phyloP scores from a whole-genome alignment of 2,329 filamentous ascomycete genomes.

The Cladophialophora psammophila region DNA sequence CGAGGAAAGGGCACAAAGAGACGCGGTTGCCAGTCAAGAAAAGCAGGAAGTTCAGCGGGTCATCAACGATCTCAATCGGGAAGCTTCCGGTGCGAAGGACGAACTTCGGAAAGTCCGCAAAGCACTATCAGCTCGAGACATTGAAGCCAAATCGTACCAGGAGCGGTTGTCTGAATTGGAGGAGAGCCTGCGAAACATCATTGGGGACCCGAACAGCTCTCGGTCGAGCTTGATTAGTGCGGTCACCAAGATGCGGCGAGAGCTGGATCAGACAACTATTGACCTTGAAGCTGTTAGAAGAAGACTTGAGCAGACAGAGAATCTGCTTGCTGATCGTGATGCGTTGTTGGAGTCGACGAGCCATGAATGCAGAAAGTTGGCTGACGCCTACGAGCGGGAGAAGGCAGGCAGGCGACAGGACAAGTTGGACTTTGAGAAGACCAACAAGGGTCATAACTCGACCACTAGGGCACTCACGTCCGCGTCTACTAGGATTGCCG shows the following conservation, averaged over 20 bases:
- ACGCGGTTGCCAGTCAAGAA: constrained; percentile 84
- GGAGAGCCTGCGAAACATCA: constrained; percentile 81
- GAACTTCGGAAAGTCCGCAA: constrained; percentile 83
- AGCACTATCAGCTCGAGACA: constrained; percentile 80
- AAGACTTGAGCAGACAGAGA: constrained; percentile 86
- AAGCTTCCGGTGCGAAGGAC: constrained; percentile 82
- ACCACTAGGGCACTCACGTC: constrained; percentile 84
- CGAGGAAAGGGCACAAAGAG: constrained; percentile 83
- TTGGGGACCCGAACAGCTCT: constrained; percentile 87
- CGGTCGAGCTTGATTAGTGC: constrained; percentile 84
- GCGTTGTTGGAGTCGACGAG: constrained; percentile 85
- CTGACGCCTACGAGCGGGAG: constrained; percentile 90
- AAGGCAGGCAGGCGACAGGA: constrained; percentile 83
- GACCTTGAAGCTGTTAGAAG: constrained; percentile 81
- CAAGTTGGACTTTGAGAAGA: constrained; percentile 84
- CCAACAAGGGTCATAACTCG: constrained; percentile 85
- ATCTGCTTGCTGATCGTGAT: constrained; percentile 87
- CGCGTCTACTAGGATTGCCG: constrained; percentile 82
- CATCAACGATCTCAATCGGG: constrained; percentile 88
- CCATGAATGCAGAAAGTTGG: constrained; percentile 82
- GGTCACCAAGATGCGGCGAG: constrained; percentile 84
- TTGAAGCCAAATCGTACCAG: constrained; percentile 90
- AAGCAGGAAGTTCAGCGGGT: constrained; percentile 95
- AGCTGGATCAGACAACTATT: constrained; percentile 81
- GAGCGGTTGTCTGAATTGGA: constrained; percentile 89